Base-by-base conservation (phyloP, 2,329 filamentous ascomycete species). In the Pyricularia sp. region DNA sequence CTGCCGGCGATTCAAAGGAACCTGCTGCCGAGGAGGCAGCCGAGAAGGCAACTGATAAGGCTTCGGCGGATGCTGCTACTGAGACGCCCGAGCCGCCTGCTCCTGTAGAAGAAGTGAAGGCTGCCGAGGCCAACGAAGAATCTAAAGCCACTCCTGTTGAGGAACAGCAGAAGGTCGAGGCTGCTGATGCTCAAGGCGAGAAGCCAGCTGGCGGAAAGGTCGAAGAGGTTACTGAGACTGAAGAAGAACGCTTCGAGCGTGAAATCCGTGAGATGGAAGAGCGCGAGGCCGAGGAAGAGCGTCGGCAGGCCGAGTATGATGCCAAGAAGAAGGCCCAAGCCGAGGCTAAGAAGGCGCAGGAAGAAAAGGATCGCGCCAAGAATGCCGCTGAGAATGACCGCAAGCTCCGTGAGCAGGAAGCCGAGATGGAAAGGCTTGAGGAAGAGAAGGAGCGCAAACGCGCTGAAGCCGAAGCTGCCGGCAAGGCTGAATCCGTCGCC, bases 321-420 rank as follows among this genome's bases (percentile, higher is more conserved):
- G 66, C 65, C 11, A 69, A 72, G 68, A 72, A 71, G 68, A 72
- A 73, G 70, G 42, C 17, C 3, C 12, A 31, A 6, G 71, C 63
- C 11, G 72, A 55, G 28, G 70, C 70, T 50, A 69, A 69, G 28
- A 72, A 71, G 69, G 68, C 67, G 31, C 68, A 70, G 64, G 70
- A 58, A 3, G 72, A 73, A 7, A 67, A 68, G n/a, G 68, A 72
- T 3, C 72, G 72, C 17, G 17, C 36, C 3, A 69, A 69, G 12
- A 70, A 59, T 17, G 69, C 72, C 0, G 71, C 70, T 1, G 71
- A 72, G 25, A 73, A 73, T 68, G 73, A 74, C 69, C 67, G 83
- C 69, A 90, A 89, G 79, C 86, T 93, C 70, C 87, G 86, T 25
- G 91, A 93, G 78, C 86, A 89, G 71, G 91, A 92, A 77, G 84